These are phyloP conservation scores for Tuber microsphaerosporum DNA, from an alignment of 495 filamentous ascomycete species.

Conservation along the genomic window DNA sequence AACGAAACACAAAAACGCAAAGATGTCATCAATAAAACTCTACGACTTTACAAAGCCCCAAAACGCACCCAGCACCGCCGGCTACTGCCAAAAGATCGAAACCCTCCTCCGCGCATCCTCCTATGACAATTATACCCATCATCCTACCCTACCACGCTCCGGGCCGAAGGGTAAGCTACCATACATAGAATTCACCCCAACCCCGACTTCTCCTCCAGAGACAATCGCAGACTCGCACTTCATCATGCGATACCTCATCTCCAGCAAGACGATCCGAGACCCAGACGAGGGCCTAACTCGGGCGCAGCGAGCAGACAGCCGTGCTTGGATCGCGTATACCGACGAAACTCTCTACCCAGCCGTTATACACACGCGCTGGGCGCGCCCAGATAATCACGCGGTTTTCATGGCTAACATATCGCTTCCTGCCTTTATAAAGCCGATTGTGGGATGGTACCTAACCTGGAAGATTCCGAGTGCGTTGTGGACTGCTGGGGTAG, in stretches of 20 bases:
- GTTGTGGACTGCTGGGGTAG: conserved; percentile 18
- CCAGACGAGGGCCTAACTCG: conserved; percentile 13
- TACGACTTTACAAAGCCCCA: conserved; percentile 13
- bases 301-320: conserved; percentile 22
- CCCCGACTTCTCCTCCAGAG: neutral
- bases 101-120: conserved; percentile 15
- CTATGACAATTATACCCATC: conserved; percentile 21
- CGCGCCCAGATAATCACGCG: conserved; percentile 8
- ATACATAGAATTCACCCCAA: conserved; percentile 21
- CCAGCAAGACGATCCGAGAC: conserved; percentile 13
- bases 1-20: neutral
- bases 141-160: neutral
- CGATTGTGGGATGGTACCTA: conserved; percentile 19
- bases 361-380: conserved; percentile 17
- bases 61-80: conserved; percentile 17
- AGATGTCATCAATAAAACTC: conserved; percentile 19
- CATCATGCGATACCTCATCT: conserved; percentile 20
- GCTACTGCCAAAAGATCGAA: conserved; percentile 33
- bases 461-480: conserved; percentile 5
- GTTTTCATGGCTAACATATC: neutral
- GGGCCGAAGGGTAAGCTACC: conserved; percentile 31
- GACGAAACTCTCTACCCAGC: conserved; percentile 24
- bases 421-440: neutral
- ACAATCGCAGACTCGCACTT: conserved; percentile 25
- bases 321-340: conserved; percentile 25